Percentiles rank a stretch among this genome's conserved stretches.
Evolutionary conservation across 2,329 filamentous ascomycete species (phyloP).

Genomic region (Hymenoscyphus occultus): DNA sequence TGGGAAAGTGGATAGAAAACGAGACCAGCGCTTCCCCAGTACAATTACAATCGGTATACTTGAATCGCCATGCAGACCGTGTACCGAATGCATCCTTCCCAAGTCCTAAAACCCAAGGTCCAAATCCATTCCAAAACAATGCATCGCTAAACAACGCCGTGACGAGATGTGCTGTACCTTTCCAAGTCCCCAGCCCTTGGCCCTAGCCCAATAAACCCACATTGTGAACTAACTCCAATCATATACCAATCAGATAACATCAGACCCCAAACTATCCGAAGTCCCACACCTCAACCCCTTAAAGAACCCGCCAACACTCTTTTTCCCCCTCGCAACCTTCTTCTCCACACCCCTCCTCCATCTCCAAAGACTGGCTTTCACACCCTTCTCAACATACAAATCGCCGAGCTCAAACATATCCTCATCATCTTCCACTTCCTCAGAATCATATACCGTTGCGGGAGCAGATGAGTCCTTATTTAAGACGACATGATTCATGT

Average conservation of each 20-base stretch:
- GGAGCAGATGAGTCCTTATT: not conserved
- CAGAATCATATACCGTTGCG: not conserved
- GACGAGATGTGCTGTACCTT: not conserved
- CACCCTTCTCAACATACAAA: not conserved
- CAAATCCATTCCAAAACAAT: not conserved
- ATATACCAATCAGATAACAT: not conserved
- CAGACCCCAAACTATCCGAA: not conserved
- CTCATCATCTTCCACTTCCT: not conserved
- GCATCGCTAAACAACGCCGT: conserved; percentile 1
- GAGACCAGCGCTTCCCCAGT: conserved; percentile 3
- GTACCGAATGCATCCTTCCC: not conserved
- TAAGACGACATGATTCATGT: not conserved
- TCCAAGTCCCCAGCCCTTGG: not conserved
- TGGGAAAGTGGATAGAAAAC: conserved; percentile 4
- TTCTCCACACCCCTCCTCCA: not conserved
- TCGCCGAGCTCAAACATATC: not conserved
- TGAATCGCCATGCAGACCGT: not conserved
- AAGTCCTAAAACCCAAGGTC: not conserved
- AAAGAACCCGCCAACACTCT: not conserved
- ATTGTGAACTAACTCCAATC: not conserved
- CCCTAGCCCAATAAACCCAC: not conserved
- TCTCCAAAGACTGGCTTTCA: not conserved
- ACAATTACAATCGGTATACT: not conserved
- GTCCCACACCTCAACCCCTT: not conserved
- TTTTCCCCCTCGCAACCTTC: not conserved